Conservation (phyloP, 2,329 filamentous ascomycete species). For the Fusarium compactum region DNA sequence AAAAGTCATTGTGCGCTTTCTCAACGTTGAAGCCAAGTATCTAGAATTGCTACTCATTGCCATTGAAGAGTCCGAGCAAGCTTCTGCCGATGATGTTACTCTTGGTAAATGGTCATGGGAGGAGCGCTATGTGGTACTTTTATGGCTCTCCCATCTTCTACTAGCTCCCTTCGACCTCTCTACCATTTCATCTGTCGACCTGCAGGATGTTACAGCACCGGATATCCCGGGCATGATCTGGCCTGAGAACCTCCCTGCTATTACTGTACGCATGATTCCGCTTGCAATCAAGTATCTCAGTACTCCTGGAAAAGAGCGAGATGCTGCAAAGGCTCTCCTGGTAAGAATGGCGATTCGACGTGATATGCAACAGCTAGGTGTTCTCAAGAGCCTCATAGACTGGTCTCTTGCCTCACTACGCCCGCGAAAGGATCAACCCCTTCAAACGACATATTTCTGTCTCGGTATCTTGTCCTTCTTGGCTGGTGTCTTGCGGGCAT, state of each 20-base stretch:
- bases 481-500: slow-evolving; percentile 75
- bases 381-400: slow-evolving; percentile 74
- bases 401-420: slow-evolving; percentile 77
- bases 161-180: slow-evolving; percentile 91
- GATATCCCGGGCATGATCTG: slow-evolving; percentile 64
- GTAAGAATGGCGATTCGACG: slow-evolving; percentile 84
- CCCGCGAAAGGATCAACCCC: slow-evolving; percentile 53
- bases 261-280: slow-evolving; percentile 77
- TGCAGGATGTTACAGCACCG: slow-evolving; percentile 60
- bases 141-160: slow-evolving; percentile 88
- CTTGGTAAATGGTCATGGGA: slow-evolving; percentile 76
- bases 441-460: slow-evolving; percentile 75
- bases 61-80: slow-evolving; percentile 71
- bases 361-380: slow-evolving; percentile 85
- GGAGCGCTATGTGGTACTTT: slow-evolving; percentile 85
- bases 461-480: slow-evolving; percentile 85
- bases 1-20: slow-evolving; percentile 90
- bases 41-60: slow-evolving; percentile 83
- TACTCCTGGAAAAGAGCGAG: slow-evolving; percentile 85
- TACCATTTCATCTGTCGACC: slow-evolving; percentile 78
- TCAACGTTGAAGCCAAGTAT: slow-evolving; percentile 89
- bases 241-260: slow-evolving; percentile 72
- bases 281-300: slow-evolving; percentile 78
- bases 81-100: slow-evolving; percentile 31
- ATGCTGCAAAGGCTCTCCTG: slow-evolving; percentile 85